Percentiles rank a stretch among this genome's conserved stretches.
phyloP scores from a whole-genome alignment of 495 filamentous ascomycete species.

The Massariosphaeria phaeospora region DNA sequence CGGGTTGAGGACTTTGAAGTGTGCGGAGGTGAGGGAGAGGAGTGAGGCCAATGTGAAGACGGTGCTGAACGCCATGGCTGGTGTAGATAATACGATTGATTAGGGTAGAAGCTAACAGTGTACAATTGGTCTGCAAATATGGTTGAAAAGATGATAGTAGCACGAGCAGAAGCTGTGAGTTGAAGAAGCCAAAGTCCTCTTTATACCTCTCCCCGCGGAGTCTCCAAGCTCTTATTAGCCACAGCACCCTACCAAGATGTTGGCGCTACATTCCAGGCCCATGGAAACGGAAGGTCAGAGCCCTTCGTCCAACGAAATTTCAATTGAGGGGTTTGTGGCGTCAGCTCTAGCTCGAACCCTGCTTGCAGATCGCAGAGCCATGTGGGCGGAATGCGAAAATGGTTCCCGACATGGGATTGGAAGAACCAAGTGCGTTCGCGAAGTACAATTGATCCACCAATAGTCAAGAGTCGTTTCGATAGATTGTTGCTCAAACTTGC shows the following conservation, averaged over 20 bases:
- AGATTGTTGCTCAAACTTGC: background rate
- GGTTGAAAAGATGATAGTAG: no score
- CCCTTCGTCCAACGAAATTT: no score
- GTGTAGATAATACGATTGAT: background rate
- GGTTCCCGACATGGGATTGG: background rate
- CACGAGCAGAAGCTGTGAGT: background rate
- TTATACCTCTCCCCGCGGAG: constrained; percentile 5
- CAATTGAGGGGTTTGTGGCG: background rate
- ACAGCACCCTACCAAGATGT: background rate
- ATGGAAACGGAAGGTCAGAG: background rate
- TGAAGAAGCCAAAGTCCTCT: background rate
- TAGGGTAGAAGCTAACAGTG: background rate
- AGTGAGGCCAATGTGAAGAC: constrained; percentile 40
- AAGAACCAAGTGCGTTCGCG: background rate
- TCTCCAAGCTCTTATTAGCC: background rate
- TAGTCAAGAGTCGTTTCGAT: background rate
- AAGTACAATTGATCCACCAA: background rate
- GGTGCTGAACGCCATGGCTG: constrained; percentile 2
- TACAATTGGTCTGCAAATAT: background rate
- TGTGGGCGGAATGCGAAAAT: background rate
- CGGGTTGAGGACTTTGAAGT: constrained; percentile 56
- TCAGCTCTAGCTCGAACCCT: background rate
- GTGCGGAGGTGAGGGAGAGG: constrained; percentile 47
- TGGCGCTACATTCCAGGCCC: background rate
- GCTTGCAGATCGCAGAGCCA: background rate